A percentile compares a stretch with the other conserved stretches of the same genome.
phyloP scores from a whole-genome alignment of 2,329 filamentous ascomycete genomes.

The Fusarium guadeloupense region DNA sequence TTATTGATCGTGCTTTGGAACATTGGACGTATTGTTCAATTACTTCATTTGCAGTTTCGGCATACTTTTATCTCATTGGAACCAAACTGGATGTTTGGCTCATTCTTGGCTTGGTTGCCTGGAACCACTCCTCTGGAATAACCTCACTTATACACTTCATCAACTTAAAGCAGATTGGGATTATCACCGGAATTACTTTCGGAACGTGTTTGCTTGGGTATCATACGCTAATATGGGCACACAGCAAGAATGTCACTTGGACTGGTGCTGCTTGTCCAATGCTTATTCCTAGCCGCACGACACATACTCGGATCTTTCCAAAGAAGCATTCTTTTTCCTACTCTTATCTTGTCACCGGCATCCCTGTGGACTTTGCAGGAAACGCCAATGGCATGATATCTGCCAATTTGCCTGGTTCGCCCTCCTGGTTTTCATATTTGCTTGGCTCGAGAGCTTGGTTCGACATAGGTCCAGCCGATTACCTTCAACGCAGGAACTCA shows the following conservation, averaged over 20 bases:
- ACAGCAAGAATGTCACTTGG: not conserved
- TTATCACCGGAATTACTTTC: not conserved
- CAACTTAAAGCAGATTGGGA: not conserved
- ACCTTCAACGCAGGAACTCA: slow-evolving; percentile 64
- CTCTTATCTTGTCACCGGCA: slow-evolving; percentile 74
- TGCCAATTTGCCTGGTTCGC: slow-evolving; percentile 42
- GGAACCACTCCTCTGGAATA: slow-evolving; percentile 18
- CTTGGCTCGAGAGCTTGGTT: slow-evolving; percentile 60
- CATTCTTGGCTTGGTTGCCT: slow-evolving; percentile 38
- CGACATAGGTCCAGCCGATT: slow-evolving; percentile 66
- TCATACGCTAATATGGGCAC: not conserved
- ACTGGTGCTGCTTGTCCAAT: slow-evolving; percentile 50
- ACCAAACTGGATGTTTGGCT: slow-evolving; percentile 39
- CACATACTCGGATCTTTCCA: slow-evolving; percentile 73
- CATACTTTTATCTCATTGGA: slow-evolving; percentile 35
- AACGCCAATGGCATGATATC: slow-evolving; percentile 66
- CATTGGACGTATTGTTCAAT: not conserved
- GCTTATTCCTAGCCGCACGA: slow-evolving; percentile 72
- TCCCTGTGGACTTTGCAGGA: slow-evolving; percentile 71
- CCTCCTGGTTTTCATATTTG: slow-evolving; percentile 44
- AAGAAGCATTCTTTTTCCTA: slow-evolving; percentile 74
- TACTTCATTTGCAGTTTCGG: not conserved
- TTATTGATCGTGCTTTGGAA: slow-evolving; percentile 20
- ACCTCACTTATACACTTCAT: slow-evolving; percentile 1
- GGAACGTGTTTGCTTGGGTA: not conserved